These are phyloP conservation scores for Sphagnurus paluster DNA, from an alignment of 1,284 basidiomycete species.

Conservation along the genomic window DNA sequence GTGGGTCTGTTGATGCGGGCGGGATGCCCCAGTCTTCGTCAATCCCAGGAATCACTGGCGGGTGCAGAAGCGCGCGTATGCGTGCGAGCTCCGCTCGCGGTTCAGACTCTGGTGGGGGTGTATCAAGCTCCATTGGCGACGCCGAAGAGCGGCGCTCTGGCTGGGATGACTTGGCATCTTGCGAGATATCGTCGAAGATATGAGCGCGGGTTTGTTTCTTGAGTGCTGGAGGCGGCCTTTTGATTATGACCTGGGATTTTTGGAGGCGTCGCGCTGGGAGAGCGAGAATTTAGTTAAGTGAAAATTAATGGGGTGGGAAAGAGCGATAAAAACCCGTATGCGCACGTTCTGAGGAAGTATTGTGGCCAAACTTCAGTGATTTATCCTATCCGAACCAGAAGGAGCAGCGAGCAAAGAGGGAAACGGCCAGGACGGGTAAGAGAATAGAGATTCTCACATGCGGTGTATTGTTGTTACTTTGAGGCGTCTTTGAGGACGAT, in stretches of 20 bases:
- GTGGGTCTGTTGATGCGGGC: constrained; percentile 50
- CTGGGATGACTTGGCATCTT: constrained; percentile 14
- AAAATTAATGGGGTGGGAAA: not conserved
- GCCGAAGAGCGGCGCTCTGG: constrained; percentile 14
- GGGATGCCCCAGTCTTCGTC: constrained; percentile 83
- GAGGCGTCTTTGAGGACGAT: constrained; percentile 29
- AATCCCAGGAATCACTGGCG: constrained; percentile 62
- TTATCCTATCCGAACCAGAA: constrained; percentile 68
- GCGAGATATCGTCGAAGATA: constrained; percentile 41
- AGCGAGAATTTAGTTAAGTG: not conserved
- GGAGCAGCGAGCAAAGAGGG: constrained; percentile 65
- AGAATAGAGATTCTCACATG: constrained; percentile 64
- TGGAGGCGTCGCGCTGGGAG: constrained; percentile 37
- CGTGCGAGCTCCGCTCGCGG: constrained; percentile 45
- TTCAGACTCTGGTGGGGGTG: constrained; percentile 20
- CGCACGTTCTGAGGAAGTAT: constrained; percentile 51
- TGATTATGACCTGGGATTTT: constrained; percentile 61
- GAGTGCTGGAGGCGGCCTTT: constrained; percentile 43
- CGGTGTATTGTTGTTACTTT: constrained; percentile 20
- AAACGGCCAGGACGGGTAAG: constrained; percentile 47
- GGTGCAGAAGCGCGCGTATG: constrained; percentile 59
- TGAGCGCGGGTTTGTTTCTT: constrained; percentile 52
- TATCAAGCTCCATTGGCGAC: constrained; percentile 25
- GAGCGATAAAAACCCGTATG: too few relatives aligned
- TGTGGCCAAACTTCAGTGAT: constrained; percentile 42